Evolutionary conservation across 495 filamentous ascomycete species (phyloP).

Genomic region (Lasiosphaeria ovina): DNA sequence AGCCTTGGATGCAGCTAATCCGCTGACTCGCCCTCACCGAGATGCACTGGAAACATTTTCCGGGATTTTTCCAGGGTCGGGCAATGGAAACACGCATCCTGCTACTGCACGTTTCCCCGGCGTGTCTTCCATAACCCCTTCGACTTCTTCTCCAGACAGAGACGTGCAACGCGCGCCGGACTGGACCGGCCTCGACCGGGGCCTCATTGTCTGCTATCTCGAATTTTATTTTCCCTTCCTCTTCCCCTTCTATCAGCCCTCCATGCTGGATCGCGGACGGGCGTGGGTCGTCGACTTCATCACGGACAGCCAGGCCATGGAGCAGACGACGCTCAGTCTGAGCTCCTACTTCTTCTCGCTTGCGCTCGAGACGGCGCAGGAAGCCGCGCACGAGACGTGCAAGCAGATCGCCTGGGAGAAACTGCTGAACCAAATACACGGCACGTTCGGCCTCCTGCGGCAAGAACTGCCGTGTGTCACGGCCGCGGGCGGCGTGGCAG

Average conservation of each 20-base stretch:
- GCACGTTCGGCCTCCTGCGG: conserved; percentile 42
- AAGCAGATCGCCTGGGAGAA: conserved; percentile 28
- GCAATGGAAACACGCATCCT: neutral
- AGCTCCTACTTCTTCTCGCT: conserved; percentile 50
- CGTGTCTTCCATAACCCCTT: neutral
- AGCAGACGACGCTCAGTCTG: conserved; percentile 44
- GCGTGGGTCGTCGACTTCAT: conserved; percentile 53
- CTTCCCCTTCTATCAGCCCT: neutral
- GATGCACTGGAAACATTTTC: neutral
- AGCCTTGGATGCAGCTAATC: neutral
- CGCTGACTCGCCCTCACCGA: neutral
- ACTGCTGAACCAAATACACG: conserved; percentile 37
- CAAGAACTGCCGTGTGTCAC: conserved; percentile 37
- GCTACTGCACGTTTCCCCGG: neutral
- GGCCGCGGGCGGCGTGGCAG: conserved; percentile 28
- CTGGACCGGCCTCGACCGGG: neutral
- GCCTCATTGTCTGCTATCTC: neutral
- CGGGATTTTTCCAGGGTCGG: neutral
- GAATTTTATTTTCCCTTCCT: neutral
- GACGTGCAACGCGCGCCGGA: neutral
- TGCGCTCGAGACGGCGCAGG: conserved; percentile 17
- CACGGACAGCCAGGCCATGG: conserved; percentile 45
- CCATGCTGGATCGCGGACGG: conserved; percentile 42
- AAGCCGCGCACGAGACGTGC: conserved; percentile 27
- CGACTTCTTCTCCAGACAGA: neutral